phyloP scores from a whole-genome alignment of 306 rosid species.

The Aeschynomene evenia region DNA sequence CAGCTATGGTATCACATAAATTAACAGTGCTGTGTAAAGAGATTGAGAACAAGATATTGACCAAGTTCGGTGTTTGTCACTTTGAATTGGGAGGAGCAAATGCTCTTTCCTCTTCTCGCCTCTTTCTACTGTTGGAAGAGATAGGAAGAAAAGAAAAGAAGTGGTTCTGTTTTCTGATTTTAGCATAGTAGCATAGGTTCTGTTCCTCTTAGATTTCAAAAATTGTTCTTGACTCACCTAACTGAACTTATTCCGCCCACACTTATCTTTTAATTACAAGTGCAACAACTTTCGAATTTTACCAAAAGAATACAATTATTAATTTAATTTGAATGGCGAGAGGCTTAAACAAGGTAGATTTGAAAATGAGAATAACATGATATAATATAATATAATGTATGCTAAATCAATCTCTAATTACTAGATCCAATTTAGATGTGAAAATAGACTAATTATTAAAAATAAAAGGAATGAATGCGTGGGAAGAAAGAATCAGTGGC shows the following conservation, averaged over 20 bases:
- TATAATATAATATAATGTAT: too few relatives aligned
- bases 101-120: background rate
- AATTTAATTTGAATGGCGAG: background rate
- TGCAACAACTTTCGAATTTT: background rate
- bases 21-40: too few relatives aligned
- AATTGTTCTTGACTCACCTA: background rate
- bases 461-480: background rate
- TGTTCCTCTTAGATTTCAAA: background rate
- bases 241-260: slow-evolving; percentile 6
- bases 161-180: background rate
- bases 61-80: slow-evolving; percentile 24
- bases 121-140: background rate
- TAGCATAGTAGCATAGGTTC: background rate
- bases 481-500: slow-evolving; percentile 31
- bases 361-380: slow-evolving; percentile 5
- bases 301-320: background rate
- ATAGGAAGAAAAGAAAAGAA: background rate
- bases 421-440: background rate
- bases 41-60: background rate
- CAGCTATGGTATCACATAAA: slow-evolving; percentile 2
- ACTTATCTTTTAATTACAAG: background rate
- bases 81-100: slow-evolving; percentile 17
- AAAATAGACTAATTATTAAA: background rate
- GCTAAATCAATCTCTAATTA: background rate
- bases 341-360: too few relatives aligned